Conservation (phyloP, 768 basidiomycete genomes). For the Lentinus brumalis region DNA sequence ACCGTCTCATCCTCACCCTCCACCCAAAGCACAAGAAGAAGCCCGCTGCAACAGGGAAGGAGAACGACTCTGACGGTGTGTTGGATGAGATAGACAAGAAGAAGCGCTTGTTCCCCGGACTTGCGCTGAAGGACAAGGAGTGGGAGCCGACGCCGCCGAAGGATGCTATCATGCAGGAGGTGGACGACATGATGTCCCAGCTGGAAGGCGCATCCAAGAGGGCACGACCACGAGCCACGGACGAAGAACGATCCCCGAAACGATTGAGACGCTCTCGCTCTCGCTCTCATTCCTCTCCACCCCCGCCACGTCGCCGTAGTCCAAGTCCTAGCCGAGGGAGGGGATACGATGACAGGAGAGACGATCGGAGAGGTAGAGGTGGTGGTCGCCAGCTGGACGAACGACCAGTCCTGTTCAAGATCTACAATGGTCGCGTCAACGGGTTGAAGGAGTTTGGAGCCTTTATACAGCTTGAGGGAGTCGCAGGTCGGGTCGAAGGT, state of each 20-base stretch:
- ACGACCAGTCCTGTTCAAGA: conserved; percentile 88
- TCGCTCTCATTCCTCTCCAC: conserved; percentile 47
- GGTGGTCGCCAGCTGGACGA: conserved; percentile 64
- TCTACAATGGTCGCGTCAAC: conserved; percentile 85
- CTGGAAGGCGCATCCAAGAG: conserved; percentile 72
- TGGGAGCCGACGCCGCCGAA: conserved; percentile 60
- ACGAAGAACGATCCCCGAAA: conserved; percentile 50
- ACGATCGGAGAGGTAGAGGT: conserved; percentile 42
- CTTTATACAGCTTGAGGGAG: conserved; percentile 87
- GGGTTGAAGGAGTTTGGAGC: conserved; percentile 95
- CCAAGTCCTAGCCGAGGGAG: conserved; percentile 64
- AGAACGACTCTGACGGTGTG: conserved; percentile 29
- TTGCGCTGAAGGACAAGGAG: conserved; percentile 79
- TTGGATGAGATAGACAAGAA: conserved; percentile 71
- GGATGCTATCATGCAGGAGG: conserved; percentile 84
- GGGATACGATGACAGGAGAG: conserved; percentile 44
- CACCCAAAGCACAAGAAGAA: conserved; percentile 92
- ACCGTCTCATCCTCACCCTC: conserved; percentile 91
- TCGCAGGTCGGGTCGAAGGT: conserved; percentile 89
- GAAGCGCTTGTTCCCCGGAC: conserved; percentile 87
- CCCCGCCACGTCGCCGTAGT: conserved; percentile 50
- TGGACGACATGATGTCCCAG: conserved; percentile 86
- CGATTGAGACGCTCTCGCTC: conserved; percentile 58
- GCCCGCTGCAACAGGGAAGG: conserved; percentile 35
- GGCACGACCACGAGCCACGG: conserved; percentile 42